Evolutionary conservation across 805 yeast species (phyloP), one percentile per base, ranked within the genome.

Genomic region (Cyberlindnera maritima): DNA sequence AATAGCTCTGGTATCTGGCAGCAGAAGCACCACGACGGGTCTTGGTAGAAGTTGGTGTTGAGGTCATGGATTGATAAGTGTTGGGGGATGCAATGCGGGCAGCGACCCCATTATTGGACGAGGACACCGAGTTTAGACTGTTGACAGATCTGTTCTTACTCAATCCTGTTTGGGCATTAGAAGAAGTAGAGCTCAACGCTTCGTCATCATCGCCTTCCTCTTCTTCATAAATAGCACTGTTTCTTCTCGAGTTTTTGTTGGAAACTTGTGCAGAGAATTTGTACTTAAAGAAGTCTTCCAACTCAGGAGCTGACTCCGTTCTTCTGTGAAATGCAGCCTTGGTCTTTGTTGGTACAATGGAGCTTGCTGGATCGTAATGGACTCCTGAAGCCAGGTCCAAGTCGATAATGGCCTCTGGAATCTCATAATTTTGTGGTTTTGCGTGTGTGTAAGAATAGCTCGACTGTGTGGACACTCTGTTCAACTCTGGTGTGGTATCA

Each of bases 351-450:
- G 49, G 46, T 4, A 44, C 43, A 12, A 44, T 53, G 12, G 47
- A 44, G 2, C 47, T 19, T 15, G 58, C 48, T 10, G 68, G 68
- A 41, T 65, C 63, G 43, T 61, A 59, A 39, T 55, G 55, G 15
- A 70, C 60, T 36, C 69, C 73, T 20, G 75, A 64, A 11, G 81
- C 81, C 25, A 75, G 74, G 50, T 80, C 84, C 40, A 80, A 60
- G 52, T 80, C 83, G 20, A 80, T 80, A 20, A 75, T 66, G 2
- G 83, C 81, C 54, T 77, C 79, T 1, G 83, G 82, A 4, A 72
- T 67, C 19, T 68, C 38, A 31, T 55, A 50, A 11, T 54, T 52
- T 52, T 21, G 65, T 48, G 52, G 58, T 36, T 64, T 62, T 20
- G 44, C 13, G 6, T 15, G 39, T 29, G 44, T 49, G 39, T 53